Percentiles rank a stretch among this genome's conserved stretches.
Evolutionary conservation across 495 filamentous ascomycete genomes (phyloP).

Genomic region (Bombardia bombarda): DNA sequence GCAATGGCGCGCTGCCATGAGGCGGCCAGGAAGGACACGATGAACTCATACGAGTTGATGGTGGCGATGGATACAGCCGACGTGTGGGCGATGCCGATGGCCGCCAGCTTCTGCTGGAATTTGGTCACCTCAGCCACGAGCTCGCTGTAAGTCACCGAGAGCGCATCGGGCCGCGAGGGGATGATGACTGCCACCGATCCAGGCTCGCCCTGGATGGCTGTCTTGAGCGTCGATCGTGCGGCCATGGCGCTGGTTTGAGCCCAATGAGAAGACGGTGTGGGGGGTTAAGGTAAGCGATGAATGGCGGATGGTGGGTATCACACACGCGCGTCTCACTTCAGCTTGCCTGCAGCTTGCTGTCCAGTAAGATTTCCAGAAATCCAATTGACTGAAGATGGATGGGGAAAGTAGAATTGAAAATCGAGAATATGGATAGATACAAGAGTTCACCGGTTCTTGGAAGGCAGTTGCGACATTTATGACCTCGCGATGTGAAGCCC

Average conservation of each 20-base stretch:
- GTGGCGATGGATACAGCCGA: slow-evolving; percentile 68
- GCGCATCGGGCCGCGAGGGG: slow-evolving; percentile 47
- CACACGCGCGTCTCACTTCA: too few relatives aligned
- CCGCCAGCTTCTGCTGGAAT: slow-evolving; percentile 67
- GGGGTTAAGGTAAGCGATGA: background rate
- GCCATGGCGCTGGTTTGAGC: slow-evolving; percentile 14
- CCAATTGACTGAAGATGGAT: too few relatives aligned
- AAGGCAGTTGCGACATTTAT: too few relatives aligned
- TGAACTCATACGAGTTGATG: slow-evolving; percentile 74
- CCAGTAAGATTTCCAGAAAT: too few relatives aligned
- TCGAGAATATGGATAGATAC: too few relatives aligned
- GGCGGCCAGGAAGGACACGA: slow-evolving; percentile 70
- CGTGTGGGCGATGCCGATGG: slow-evolving; percentile 53
- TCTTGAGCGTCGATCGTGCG: slow-evolving; percentile 28
- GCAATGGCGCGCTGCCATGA: slow-evolving; percentile 73
- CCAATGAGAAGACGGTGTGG: too few relatives aligned
- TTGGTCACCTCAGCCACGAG: slow-evolving; percentile 51
- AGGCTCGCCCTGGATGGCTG: slow-evolving; percentile 31
- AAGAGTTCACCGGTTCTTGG: too few relatives aligned
- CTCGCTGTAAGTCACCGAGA: slow-evolving; percentile 55
- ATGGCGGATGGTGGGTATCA: too few relatives aligned
- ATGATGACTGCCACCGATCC: slow-evolving; percentile 55
- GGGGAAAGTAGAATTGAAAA: too few relatives aligned
- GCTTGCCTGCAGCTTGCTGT: too few relatives aligned
- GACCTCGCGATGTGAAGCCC: too few relatives aligned